phyloP scores from a whole-genome alignment of 2,329 filamentous ascomycete species.

The Diplodia intermedia region DNA sequence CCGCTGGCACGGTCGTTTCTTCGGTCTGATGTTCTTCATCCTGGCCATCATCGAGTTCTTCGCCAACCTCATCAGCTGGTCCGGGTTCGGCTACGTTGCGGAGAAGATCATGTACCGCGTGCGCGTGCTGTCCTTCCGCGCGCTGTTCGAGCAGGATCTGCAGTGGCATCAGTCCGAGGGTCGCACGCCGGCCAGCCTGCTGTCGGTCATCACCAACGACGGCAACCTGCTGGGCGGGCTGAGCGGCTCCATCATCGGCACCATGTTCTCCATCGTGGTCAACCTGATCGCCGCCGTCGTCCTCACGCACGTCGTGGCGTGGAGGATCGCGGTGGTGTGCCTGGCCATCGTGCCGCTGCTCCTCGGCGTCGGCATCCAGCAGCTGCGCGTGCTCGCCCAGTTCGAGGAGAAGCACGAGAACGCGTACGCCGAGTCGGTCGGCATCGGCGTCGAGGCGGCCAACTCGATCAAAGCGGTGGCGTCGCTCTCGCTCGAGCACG shows the following conservation, averaged over 20 bases:
- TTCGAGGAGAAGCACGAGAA: conserved; percentile 63
- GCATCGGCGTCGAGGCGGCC: conserved; percentile 60
- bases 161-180: conserved; percentile 74
- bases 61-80: conserved; percentile 67
- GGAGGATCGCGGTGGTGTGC: conserved; percentile 78
- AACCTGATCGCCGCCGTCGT: conserved; percentile 73
- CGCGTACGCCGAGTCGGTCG: conserved; percentile 59
- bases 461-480: conserved; percentile 61
- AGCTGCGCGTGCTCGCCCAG: conserved; percentile 66
- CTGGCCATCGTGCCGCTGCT: conserved; percentile 72
- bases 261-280: conserved; percentile 70
- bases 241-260: conserved; percentile 74
- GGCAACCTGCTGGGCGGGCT: conserved; percentile 71
- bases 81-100: conserved; percentile 63
- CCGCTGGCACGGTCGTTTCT: conserved; percentile 59
- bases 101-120: conserved; percentile 71
- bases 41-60: conserved; percentile 66
- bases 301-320: conserved; percentile 73
- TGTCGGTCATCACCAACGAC: conserved; percentile 74
- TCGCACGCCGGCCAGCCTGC: conserved; percentile 66
- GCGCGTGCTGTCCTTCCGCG: conserved; percentile 68
- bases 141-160: conserved; percentile 69
- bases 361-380: conserved; percentile 72
- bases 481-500: conserved; percentile 59
- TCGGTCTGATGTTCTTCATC: conserved; percentile 66